A percentile compares a stretch with the other conserved stretches of the same genome.
phyloP scores from a whole-genome alignment of 2,329 filamentous ascomycete species.

The Fusarium caatingaense region DNA sequence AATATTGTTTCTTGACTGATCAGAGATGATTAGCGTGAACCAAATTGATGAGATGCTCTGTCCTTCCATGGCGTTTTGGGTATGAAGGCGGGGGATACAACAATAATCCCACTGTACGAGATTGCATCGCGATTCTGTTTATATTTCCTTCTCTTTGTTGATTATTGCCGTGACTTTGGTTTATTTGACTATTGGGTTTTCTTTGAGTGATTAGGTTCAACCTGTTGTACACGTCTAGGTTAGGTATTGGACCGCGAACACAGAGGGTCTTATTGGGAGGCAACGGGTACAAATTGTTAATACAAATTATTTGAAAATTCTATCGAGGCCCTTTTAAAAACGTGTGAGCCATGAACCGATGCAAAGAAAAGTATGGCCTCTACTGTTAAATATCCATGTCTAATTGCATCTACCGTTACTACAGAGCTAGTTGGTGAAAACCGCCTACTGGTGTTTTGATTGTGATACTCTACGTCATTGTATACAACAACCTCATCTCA shows the following conservation, averaged over 20 bases:
- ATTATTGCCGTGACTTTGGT: not conserved
- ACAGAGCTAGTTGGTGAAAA: not conserved
- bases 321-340: not conserved
- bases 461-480: conserved; percentile 28
- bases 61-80: conserved; percentile 15
- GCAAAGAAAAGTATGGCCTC: not conserved
- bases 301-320: not conserved
- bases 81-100: not conserved
- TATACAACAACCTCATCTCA: not conserved
- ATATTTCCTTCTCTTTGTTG: not conserved
- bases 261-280: not conserved
- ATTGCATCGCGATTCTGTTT: not conserved
- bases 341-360: not conserved
- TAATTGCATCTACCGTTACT: not conserved
- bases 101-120: not conserved
- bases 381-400: not conserved
- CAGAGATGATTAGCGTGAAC: conserved; percentile 23
- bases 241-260: not conserved
- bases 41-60: conserved; percentile 8
- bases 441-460: not conserved
- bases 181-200: not conserved
- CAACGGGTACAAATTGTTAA: not conserved
- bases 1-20: conserved; percentile 23
- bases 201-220: not conserved
- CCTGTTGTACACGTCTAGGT: not conserved